phyloP scores from a whole-genome alignment of 2,329 filamentous ascomycete species.

The Monosporascus sp. region DNA sequence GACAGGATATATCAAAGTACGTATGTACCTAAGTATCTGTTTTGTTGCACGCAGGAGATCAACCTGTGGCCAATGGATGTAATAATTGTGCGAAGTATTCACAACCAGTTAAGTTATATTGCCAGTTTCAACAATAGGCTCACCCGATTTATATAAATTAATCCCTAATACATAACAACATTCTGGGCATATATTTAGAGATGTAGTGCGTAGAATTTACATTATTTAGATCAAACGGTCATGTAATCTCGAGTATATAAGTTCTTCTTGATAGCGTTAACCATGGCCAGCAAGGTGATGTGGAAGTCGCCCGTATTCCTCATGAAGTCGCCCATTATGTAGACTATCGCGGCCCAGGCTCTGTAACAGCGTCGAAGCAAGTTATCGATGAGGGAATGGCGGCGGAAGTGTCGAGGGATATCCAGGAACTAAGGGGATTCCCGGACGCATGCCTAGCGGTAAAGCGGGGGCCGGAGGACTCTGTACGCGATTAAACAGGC shows the following conservation, averaged over 20 bases:
- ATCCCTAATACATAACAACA: not conserved
- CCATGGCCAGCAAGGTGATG: constrained; percentile 12
- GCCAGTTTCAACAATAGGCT: no score
- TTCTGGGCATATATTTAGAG: not conserved
- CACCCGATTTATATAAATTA: not conserved
- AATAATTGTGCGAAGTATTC: no score
- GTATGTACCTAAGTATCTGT: no score
- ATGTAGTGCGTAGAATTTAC: not conserved
- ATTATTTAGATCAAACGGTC: not conserved
- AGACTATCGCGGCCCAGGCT: constrained; percentile 1
- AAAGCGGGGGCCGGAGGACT: constrained; percentile 27
- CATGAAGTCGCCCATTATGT: constrained; percentile 4
- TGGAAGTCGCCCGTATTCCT: constrained; percentile 9
- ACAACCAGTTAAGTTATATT: no score
- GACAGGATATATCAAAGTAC: no score
- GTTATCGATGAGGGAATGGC: constrained; percentile 26
- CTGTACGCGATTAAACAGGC: constrained; percentile 65
- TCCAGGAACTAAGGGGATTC: constrained; percentile 31
- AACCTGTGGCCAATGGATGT: no score
- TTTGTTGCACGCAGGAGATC: no score
- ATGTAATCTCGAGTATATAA: not conserved
- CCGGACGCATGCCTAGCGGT: constrained; percentile 24
- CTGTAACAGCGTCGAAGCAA: not conserved
- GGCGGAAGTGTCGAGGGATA: constrained; percentile 32
- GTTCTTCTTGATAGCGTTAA: not conserved